Evolutionary conservation across 2,329 filamentous ascomycete genomes (phyloP).

Genomic region (Microdochium nivale): DNA sequence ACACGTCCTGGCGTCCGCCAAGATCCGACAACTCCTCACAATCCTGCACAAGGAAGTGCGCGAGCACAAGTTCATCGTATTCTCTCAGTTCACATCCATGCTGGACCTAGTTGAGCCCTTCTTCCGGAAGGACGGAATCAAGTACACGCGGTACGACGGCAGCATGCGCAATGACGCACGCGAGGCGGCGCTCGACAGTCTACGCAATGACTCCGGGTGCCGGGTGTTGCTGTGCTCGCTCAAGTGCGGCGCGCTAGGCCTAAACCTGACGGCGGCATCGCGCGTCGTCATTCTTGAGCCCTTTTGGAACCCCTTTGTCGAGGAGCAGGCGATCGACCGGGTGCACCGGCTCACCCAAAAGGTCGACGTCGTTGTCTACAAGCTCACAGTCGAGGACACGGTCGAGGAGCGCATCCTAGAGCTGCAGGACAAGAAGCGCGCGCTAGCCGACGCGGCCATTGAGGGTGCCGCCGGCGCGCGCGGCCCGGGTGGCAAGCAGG

Average conservation of each 20-base stretch:
- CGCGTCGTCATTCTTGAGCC: slow-evolving; percentile 93
- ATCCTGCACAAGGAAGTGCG: slow-evolving; percentile 71
- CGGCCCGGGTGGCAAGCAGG: slow-evolving; percentile 37
- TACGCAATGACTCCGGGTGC: slow-evolving; percentile 67
- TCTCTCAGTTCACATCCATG: slow-evolving; percentile 98
- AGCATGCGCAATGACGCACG: slow-evolving; percentile 89
- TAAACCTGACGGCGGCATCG: slow-evolving; percentile 90
- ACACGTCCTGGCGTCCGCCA: slow-evolving; percentile 67
- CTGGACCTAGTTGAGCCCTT: slow-evolving; percentile 93
- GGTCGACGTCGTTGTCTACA: slow-evolving; percentile 89
- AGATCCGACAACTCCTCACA: slow-evolving; percentile 77
- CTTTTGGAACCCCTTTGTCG: slow-evolving; percentile 99
- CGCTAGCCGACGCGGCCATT: slow-evolving; percentile 84
- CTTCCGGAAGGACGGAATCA: slow-evolving; percentile 63
- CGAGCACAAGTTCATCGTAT: slow-evolving; percentile 95
- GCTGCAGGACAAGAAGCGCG: slow-evolving; percentile 86
- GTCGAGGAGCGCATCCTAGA: slow-evolving; percentile 95
- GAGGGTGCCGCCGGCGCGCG: slow-evolving; percentile 58
- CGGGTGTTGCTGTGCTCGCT: slow-evolving; percentile 86
- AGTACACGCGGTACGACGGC: slow-evolving; percentile 86
- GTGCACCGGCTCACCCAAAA: slow-evolving; percentile 98
- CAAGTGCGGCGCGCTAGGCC: slow-evolving; percentile 84
- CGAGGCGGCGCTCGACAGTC: slow-evolving; percentile 71
- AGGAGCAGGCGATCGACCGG: slow-evolving; percentile 97
- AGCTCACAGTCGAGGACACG: slow-evolving; percentile 75